Conservation (phyloP, 2,329 filamentous ascomycete genomes). For the Stachybotrys chartarum region DNA sequence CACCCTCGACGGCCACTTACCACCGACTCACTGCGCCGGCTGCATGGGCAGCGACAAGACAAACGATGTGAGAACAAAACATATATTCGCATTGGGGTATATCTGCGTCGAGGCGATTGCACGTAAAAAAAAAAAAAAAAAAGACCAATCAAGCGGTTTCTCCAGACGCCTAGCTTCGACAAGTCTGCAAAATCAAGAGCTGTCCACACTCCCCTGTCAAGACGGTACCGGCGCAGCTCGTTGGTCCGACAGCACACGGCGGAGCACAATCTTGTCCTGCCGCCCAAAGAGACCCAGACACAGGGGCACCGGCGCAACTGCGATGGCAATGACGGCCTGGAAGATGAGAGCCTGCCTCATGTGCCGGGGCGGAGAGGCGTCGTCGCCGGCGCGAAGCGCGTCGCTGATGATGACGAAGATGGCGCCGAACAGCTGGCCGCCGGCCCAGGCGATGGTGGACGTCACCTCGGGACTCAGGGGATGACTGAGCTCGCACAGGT, state of each 20-base stretch:
- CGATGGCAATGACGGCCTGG: slow-evolving; percentile 62
- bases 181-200: neutral
- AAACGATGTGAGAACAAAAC: neutral
- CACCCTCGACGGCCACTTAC: neutral
- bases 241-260: slow-evolving; percentile 40
- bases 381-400: slow-evolving; percentile 53
- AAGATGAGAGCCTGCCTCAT: slow-evolving; percentile 76
- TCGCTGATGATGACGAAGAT: slow-evolving; percentile 80
- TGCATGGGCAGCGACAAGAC: too few relatives aligned
- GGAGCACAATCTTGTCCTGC: slow-evolving; percentile 39
- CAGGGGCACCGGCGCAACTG: slow-evolving; percentile 60
- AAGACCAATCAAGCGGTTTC: neutral
- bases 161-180: neutral
- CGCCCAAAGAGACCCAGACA: slow-evolving; percentile 65
- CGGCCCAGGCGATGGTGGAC: slow-evolving; percentile 75
- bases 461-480: slow-evolving; percentile 83
- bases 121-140: neutral
- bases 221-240: neutral
- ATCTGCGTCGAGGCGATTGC: neutral
- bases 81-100: neutral
- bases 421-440: slow-evolving; percentile 78
- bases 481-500: slow-evolving; percentile 78
- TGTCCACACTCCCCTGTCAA: too few relatives aligned
- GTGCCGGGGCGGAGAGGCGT: slow-evolving; percentile 54
- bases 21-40: neutral